Evolutionary conservation across 371 early-diverging fungal genomes (phyloP).

Genomic region (Mucor piriformis): DNA sequence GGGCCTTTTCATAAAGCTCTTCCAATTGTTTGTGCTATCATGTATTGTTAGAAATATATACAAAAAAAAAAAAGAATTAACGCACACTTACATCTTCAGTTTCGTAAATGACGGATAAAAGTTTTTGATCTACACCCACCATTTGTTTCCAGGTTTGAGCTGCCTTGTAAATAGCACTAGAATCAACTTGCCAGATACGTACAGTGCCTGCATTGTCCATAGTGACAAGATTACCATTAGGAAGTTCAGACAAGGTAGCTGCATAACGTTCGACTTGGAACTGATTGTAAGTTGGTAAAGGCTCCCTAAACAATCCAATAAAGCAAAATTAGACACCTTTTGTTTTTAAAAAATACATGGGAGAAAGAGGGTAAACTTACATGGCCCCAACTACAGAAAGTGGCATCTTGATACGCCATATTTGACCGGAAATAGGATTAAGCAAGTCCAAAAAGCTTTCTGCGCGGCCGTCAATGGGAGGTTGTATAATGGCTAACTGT

Average conservation of each 20-base stretch:
- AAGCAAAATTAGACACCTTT: too few species aligned
- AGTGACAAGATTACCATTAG: slow-evolving; percentile 68
- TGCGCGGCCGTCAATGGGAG: slow-evolving; percentile 59
- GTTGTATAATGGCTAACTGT: slow-evolving; percentile 64
- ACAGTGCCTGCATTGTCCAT: slow-evolving; percentile 70
- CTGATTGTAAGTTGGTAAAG: slow-evolving; percentile 47
- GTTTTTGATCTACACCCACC: slow-evolving; percentile 72
- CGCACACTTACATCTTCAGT: slow-evolving; percentile 49
- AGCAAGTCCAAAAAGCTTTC: slow-evolving; percentile 68
- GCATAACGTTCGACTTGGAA: slow-evolving; percentile 56
- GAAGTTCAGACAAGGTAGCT: slow-evolving; percentile 65
- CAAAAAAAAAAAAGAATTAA: not conserved
- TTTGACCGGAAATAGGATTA: slow-evolving; percentile 54
- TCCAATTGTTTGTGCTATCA: slow-evolving; percentile 8
- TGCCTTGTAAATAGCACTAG: slow-evolving; percentile 58
- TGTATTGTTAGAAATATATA: not conserved
- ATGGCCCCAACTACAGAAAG: slow-evolving; percentile 54
- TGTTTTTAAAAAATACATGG: not conserved
- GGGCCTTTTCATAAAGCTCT: slow-evolving; percentile 34
- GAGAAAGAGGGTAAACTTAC: too few species aligned
- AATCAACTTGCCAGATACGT: slow-evolving; percentile 71
- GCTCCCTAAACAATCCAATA: too few species aligned
- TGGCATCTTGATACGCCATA: slow-evolving; percentile 68
- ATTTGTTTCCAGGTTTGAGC: slow-evolving; percentile 76
- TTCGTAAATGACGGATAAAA: slow-evolving; percentile 67